Evolutionary conservation across 768 basidiomycete genomes (phyloP).

Genomic region (Leccinellum albellum): DNA sequence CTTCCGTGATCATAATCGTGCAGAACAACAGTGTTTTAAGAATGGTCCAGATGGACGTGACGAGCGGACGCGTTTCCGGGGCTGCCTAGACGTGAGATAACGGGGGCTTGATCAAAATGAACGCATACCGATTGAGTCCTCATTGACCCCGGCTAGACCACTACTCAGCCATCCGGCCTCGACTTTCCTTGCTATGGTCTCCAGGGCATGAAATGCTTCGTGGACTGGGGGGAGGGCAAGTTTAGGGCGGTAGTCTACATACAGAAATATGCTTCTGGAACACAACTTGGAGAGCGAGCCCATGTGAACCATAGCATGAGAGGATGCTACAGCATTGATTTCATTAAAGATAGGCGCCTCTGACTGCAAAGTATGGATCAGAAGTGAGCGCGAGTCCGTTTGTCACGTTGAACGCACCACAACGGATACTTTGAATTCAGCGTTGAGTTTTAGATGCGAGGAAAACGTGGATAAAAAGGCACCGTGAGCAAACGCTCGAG

Average conservation of each 20-base stretch:
- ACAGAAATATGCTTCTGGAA: slow-evolving; percentile 32
- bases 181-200: slow-evolving; percentile 37
- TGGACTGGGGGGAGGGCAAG: slow-evolving; percentile 26
- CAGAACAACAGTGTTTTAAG: slow-evolving; percentile 78
- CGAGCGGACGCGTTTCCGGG: slow-evolving; percentile 41
- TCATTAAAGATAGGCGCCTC: slow-evolving; percentile 34
- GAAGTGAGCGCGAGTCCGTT: background rate
- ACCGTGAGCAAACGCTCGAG: slow-evolving; percentile 54
- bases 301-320: slow-evolving; percentile 36
- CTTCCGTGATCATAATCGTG: slow-evolving; percentile 64
- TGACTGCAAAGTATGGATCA: slow-evolving; percentile 19
- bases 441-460: slow-evolving; percentile 28
- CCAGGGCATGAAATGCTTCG: slow-evolving; percentile 28
- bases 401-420: slow-evolving; percentile 5
- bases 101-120: slow-evolving; percentile 19
- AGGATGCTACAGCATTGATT: slow-evolving; percentile 32
- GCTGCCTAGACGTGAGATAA: slow-evolving; percentile 30
- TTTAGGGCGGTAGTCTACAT: slow-evolving; percentile 33
- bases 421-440: slow-evolving; percentile 19
- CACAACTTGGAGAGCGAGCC: slow-evolving; percentile 40
- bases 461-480: slow-evolving; percentile 47
- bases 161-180: slow-evolving; percentile 49
- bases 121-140: slow-evolving; percentile 31
- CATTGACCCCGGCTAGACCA: slow-evolving; percentile 26
- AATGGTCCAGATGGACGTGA: slow-evolving; percentile 57